Percentiles rank a stretch among this genome's conserved stretches.
These are phyloP conservation scores for Nitzschia inconspicua DNA, from an alignment of 108 stramenopile genomes.

Conservation along the genomic window DNA sequence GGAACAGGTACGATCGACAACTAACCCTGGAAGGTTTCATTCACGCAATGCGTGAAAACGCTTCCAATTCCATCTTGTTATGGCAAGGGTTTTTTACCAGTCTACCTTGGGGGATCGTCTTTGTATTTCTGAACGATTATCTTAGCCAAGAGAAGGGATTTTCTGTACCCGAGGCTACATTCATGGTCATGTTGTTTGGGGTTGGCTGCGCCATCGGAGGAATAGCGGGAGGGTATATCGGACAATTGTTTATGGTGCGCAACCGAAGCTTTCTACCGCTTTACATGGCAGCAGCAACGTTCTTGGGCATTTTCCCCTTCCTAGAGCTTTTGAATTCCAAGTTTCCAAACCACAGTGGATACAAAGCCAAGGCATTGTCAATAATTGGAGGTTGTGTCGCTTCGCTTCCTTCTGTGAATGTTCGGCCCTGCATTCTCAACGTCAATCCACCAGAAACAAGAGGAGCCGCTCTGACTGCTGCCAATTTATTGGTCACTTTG, in stretches of 20 bases:
- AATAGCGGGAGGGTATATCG: slow-evolving; percentile 53
- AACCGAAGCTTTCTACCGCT: slow-evolving; percentile 50
- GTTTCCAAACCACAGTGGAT: slow-evolving; percentile 38
- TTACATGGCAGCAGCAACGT: slow-evolving; percentile 53
- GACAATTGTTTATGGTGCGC: slow-evolving; percentile 25
- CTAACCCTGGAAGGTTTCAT: slow-evolving; percentile 59
- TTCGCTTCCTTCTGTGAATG: slow-evolving; percentile 58
- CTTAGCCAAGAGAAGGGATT: slow-evolving; percentile 67
- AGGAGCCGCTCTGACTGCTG: slow-evolving; percentile 67
- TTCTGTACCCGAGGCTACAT: slow-evolving; percentile 55
- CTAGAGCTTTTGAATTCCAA: slow-evolving; percentile 42
- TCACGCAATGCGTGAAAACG: slow-evolving; percentile 45
- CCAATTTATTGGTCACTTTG: slow-evolving; percentile 56
- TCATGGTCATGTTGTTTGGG: slow-evolving; percentile 55
- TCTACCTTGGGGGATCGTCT: slow-evolving; percentile 68
- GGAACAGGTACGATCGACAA: slow-evolving; percentile 63
- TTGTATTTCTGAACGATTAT: slow-evolving; percentile 70
- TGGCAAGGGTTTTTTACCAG: slow-evolving; percentile 64
- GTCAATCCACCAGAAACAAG: slow-evolving; percentile 76
- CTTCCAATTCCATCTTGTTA: slow-evolving; percentile 48
- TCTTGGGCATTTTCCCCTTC: slow-evolving; percentile 57
- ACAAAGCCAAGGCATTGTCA: slow-evolving; percentile 35
- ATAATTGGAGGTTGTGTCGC: slow-evolving; percentile 53
- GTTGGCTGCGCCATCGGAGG: slow-evolving; percentile 61
- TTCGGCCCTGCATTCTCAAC: slow-evolving; percentile 68